Evolutionary conservation across 2,329 filamentous ascomycete genomes (phyloP).

Genomic region (Aspergillus flavus): DNA sequence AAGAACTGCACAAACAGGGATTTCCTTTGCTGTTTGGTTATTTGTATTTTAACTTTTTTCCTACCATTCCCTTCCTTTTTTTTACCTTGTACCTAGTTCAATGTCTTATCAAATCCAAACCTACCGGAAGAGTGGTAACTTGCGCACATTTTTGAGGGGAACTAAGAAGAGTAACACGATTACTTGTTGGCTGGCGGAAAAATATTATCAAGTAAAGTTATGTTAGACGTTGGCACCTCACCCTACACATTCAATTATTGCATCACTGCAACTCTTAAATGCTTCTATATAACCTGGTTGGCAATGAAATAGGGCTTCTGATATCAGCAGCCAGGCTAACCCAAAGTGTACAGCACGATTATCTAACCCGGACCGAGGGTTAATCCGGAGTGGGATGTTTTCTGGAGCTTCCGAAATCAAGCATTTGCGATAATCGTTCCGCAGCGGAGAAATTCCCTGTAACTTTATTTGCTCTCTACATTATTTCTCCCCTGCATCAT

Average conservation of each 20-base stretch:
- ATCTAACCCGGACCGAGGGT: slow-evolving; percentile 10
- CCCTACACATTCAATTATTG: neutral
- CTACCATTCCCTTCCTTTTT: no score
- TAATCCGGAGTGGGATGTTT: slow-evolving; percentile 14
- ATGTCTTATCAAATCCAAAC: neutral
- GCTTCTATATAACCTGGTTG: neutral
- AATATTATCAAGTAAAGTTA: neutral
- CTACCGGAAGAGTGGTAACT: neutral
- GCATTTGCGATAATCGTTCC: slow-evolving; percentile 4
- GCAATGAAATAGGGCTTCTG: neutral
- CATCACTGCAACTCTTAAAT: neutral
- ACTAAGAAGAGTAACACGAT: neutral
- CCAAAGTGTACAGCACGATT: neutral
- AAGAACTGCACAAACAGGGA: fast-evolving
- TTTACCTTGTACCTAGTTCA: no score
- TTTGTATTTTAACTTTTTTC: neutral
- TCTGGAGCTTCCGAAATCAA: slow-evolving; percentile 4
- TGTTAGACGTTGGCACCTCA: neutral
- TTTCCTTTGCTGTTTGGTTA: neutral
- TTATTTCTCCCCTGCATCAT: slow-evolving; percentile 20
- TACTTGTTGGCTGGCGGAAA: neutral
- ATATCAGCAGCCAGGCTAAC: neutral
- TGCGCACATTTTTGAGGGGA: neutral
- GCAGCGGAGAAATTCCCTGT: slow-evolving; percentile 8
- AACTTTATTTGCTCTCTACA: neutral